Conservation (phyloP, 2,329 filamentous ascomycete genomes). For the Paecilomyces sp. region DNA sequence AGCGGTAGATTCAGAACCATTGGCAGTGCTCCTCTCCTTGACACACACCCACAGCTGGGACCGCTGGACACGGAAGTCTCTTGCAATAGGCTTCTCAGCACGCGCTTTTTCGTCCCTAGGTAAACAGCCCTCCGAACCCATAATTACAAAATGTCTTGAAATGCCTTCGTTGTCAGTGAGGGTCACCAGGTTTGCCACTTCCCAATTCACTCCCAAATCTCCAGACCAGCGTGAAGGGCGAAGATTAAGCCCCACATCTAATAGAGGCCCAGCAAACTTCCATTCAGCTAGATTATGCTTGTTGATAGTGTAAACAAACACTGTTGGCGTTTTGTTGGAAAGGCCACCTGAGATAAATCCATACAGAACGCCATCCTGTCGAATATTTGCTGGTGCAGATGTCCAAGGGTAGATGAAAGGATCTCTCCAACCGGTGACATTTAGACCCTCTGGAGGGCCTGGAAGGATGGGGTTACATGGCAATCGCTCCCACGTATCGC, state of each 20-base stretch:
- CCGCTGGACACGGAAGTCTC: slow-evolving; percentile 18
- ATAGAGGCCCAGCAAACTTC: slow-evolving; percentile 39
- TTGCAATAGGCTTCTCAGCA: slow-evolving; percentile 4
- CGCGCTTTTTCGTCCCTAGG: slow-evolving; percentile 1
- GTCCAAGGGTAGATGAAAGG: slow-evolving; percentile 30
- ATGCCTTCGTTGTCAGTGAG: slow-evolving; percentile 25
- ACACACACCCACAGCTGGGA: slow-evolving; percentile 41
- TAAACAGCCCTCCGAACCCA: slow-evolving; percentile 40
- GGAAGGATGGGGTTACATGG: slow-evolving; percentile 31
- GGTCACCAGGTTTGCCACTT: slow-evolving; percentile 42
- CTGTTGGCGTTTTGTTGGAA: slow-evolving; percentile 32
- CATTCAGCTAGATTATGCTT: slow-evolving; percentile 35
- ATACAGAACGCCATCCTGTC: slow-evolving; percentile 26
- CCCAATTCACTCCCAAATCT: slow-evolving; percentile 47
- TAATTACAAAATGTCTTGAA: slow-evolving; percentile 36
- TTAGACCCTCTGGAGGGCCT: slow-evolving; percentile 21
- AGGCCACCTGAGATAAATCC: slow-evolving; percentile 46
- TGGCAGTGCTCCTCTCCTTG: background rate
- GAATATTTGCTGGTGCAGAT: slow-evolving; percentile 4
- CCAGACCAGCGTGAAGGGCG: slow-evolving; percentile 40
- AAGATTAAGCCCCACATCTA: slow-evolving; percentile 34
- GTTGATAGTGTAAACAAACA: slow-evolving; percentile 41
- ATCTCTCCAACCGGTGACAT: slow-evolving; percentile 38
- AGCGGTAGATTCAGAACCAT: slow-evolving; percentile 1
- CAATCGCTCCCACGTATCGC: slow-evolving; percentile 28